Base-by-base conservation (phyloP, 257 asterid species). In the Solanum pinnatisectum region DNA sequence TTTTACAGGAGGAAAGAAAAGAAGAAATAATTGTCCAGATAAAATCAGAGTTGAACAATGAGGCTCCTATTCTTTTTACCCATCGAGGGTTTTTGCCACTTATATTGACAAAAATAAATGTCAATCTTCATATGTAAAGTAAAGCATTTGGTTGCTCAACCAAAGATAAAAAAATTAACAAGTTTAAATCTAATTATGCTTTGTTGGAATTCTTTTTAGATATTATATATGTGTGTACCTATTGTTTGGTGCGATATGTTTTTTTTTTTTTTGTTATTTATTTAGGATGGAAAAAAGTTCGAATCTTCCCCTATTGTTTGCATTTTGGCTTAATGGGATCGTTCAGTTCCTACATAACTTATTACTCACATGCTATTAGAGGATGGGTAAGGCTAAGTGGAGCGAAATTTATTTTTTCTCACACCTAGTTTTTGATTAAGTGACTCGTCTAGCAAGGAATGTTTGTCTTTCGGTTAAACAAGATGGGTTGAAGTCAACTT, bases 21-120 rank as follows among this genome's bases (percentile, higher is more conserved):
- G 35, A 18, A 12, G 18, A 79, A 0, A 44, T 15, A 49, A 81
- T 36, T 25, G 15, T 40, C n/a, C 36, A 40, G 36, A 7, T 77
- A 77, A 15, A 79, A 27, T 44, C 67, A 49, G 85, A 49, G 85
- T 18, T 82, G 44, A 46, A 82, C 85, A 82, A 27, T 82, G 85
- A 82, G 85, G 85, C 70, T 88, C 86, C 89, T 74, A 90, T 90
- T 92, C 88, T 93, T 89, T 65, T 91, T 12, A 14, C 90, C 88
- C 52, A 12, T 86, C n/a, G 59, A 22, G 88, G 92, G 90, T 68
- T 67, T 91, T 89, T 85, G 90, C 85, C 89, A 84, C 87, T 78
- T 90, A 92, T 89, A 91, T 89, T 82, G 85, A 82, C 42, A 49
- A 91, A 89, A 93, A 92, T 89, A 89, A 89, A 89, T 65, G 36